Percentiles rank a stretch among this genome's conserved stretches.
These are phyloP conservation scores for Physcomitrium patens DNA, from an alignment of 225 moss, liverwort and hornwort species.

Conservation along the genomic window DNA sequence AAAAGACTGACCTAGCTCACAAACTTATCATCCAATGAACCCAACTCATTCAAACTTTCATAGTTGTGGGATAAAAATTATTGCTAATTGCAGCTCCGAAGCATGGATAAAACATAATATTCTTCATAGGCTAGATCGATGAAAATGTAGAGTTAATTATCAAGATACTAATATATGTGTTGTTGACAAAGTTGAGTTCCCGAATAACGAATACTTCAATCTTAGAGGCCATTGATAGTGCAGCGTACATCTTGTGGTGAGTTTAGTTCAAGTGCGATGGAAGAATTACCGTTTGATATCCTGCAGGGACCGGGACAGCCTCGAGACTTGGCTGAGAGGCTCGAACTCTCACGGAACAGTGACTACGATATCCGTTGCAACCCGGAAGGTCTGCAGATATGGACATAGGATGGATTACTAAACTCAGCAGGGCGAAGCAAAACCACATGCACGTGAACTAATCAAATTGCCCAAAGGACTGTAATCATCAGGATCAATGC, in stretches of 20 bases:
- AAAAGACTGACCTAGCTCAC: neutral
- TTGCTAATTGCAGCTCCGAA: constrained; percentile 11
- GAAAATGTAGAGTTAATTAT: constrained; percentile 8
- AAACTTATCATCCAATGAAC: neutral
- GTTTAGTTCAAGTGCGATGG: neutral
- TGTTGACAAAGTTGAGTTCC: neutral
- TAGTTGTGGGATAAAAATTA: neutral
- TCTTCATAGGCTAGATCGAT: constrained; percentile 10
- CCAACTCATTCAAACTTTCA: neutral
- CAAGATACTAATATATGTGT: neutral
- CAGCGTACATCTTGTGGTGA: neutral
- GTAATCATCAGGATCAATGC: neutral
- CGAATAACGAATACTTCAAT: neutral
- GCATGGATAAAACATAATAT: neutral
- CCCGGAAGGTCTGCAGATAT: constrained; percentile 24
- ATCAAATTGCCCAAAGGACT: neutral
- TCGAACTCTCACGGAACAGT: constrained; percentile 17
- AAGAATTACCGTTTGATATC: constrained; percentile 46
- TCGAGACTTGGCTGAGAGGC: constrained; percentile 48
- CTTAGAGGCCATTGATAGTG: neutral
- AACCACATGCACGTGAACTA: neutral
- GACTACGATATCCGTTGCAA: constrained; percentile 29
- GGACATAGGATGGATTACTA: neutral
- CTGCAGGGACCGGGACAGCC: constrained; percentile 44
- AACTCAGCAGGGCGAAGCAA: neutral